A percentile compares a stretch with the other conserved stretches of the same genome.
These are phyloP conservation scores for Solanum microdontum DNA, from an alignment of 257 asterid genomes.

Conservation along the genomic window DNA sequence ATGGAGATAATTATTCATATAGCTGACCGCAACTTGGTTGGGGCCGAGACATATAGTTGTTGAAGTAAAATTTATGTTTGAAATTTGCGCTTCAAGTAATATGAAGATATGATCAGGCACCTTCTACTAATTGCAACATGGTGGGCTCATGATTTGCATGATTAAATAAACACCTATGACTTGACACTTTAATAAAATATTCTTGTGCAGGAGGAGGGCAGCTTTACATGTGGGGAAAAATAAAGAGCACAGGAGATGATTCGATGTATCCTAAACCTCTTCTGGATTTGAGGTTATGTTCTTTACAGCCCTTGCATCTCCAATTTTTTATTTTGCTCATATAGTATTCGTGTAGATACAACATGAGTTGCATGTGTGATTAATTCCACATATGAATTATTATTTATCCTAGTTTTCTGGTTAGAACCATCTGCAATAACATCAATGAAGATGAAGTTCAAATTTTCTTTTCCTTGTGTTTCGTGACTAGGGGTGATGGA, in stretches of 20 bases:
- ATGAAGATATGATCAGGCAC: neutral
- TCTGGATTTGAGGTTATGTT: slow-evolving; percentile 80
- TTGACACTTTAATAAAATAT: neutral
- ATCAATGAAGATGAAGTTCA: neutral
- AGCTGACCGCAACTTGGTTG: neutral
- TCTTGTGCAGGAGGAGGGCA: slow-evolving; percentile 83
- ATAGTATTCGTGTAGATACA: neutral
- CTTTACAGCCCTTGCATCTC: neutral
- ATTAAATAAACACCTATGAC: neutral
- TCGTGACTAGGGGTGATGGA: neutral
- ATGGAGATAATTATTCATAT: neutral
- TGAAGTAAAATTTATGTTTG: neutral
- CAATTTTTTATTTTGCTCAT: neutral
- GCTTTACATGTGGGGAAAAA: slow-evolving; percentile 99
- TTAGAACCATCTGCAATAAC: neutral
- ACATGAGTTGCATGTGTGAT: neutral
- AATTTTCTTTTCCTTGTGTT: neutral
- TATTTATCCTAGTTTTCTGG: neutral
- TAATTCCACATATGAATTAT: neutral
- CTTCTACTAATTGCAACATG: neutral
- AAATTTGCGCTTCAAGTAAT: neutral
- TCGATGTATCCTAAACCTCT: slow-evolving; percentile 99
- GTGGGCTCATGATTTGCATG: neutral
- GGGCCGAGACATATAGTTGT: neutral
- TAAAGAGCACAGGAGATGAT: slow-evolving; percentile 85